Evolutionary conservation across 306 rosid genomes (phyloP), one percentile per base, ranked within the genome.

Genomic region (Myrica gale): DNA sequence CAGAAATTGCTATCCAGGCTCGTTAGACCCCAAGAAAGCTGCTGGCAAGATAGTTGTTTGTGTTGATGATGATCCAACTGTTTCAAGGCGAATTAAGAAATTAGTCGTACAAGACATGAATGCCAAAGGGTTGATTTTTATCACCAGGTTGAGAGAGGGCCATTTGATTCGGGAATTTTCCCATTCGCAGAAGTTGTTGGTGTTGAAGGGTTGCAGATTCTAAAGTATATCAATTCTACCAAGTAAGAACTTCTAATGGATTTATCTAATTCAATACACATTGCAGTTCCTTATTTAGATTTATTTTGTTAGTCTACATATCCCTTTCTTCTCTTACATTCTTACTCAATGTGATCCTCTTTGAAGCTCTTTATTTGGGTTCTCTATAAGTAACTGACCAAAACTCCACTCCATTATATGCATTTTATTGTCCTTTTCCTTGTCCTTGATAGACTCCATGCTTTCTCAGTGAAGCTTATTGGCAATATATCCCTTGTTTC

Each of bases 1-100:
- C 89, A 92, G 98, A 72, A 90, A 92, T 48, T 95, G 98, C 81
- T 77, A 77, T 77, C 98, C 97, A 17, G 97, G 97, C 79, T 95
- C 98, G 13, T 62, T 95, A 73, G 97, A 95, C 81, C 80, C 77
- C 62, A 79, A 72, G 62, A 95, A 92, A 72, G 80, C 83, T 26
- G 89, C 82, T 43, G 97, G 92, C 1, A 89, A 85, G 74, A 89
- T 95, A 63, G 96, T 95, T 51, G 87, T 95, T 44, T 95, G 98
- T 68, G 78, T 75, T 69, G 76, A 78, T 5, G 88, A 86, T 51
- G 91, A 90, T 50, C 83, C 83, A 4, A 67, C 68, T 42, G 75
- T 86, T 80, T 71, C 96, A 80, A 86, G 93, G 68, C 9, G 67
- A 79, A 85, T 90, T 85, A 95, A 89, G 90, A 89, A 87, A 84